Conservation (phyloP, 805 yeast species). For the Ogataea minuta region DNA sequence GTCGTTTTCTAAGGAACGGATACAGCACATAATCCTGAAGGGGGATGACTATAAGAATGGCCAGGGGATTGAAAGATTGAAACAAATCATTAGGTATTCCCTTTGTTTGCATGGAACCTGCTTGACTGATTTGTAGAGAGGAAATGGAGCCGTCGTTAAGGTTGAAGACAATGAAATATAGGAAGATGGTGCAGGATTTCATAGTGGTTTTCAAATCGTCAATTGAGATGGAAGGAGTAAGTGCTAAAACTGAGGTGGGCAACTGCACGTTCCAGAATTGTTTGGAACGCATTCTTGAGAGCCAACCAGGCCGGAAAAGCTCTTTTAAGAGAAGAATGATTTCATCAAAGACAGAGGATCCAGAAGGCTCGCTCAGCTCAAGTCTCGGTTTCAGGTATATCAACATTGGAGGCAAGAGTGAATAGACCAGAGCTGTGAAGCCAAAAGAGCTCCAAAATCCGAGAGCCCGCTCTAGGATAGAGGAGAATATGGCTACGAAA, state of each 20-base stretch:
- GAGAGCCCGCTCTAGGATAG: constrained; percentile 45
- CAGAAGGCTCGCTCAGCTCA: constrained; percentile 35
- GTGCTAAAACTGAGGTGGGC: constrained; percentile 14
- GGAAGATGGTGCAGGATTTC: constrained; percentile 43
- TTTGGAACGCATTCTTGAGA: constrained; percentile 35
- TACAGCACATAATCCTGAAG: constrained; percentile 45
- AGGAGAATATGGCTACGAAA: constrained; percentile 46
- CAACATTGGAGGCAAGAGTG: constrained; percentile 46
- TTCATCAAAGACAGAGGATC: constrained; percentile 43
- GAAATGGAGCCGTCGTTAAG: constrained; percentile 47
- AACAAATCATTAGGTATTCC: constrained; percentile 57
- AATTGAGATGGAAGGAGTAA: constrained; percentile 29
- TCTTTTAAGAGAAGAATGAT: constrained; percentile 38
- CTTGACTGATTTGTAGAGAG: constrained; percentile 47
- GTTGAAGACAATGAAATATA: constrained; percentile 39
- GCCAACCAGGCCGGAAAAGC: constrained; percentile 40
- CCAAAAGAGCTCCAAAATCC: constrained; percentile 54
- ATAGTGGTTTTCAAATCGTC: constrained; percentile 42
- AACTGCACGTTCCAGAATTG: constrained; percentile 41
- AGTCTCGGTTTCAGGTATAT: constrained; percentile 36
- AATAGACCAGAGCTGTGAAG: constrained; percentile 52
- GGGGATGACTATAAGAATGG: constrained; percentile 50
- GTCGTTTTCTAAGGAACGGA: constrained; percentile 42
- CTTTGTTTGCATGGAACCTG: constrained; percentile 49
- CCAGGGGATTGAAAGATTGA: constrained; percentile 51